phyloP scores from a whole-genome alignment of 495 filamentous ascomycete species.

The Aspergillus diversus region DNA sequence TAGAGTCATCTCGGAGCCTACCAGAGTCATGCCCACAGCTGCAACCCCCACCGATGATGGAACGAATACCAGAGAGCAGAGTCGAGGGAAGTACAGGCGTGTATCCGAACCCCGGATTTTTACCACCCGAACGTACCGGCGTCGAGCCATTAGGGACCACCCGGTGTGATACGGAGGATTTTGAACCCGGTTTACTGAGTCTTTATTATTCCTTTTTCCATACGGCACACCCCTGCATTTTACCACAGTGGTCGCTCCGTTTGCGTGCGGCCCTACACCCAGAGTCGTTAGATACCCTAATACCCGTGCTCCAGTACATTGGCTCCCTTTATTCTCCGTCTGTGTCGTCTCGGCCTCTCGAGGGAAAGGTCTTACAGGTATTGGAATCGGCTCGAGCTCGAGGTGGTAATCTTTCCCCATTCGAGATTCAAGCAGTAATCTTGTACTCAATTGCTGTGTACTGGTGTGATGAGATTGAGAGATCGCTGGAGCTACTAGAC shows the following conservation, averaged over 20 bases:
- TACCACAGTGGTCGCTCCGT: slow-evolving; percentile 28
- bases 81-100: neutral
- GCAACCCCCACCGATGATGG: neutral
- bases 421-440: slow-evolving; percentile 38
- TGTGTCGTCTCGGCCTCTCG: slow-evolving; percentile 52
- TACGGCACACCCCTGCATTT: slow-evolving; percentile 47
- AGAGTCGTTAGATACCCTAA: neutral
- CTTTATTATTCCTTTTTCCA: slow-evolving; percentile 38
- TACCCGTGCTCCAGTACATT: slow-evolving; percentile 3
- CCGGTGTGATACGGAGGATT: slow-evolving; percentile 42
- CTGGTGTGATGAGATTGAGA: slow-evolving; percentile 34
- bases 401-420: slow-evolving; percentile 62
- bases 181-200: slow-evolving; percentile 29
- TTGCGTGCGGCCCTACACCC: slow-evolving; percentile 21
- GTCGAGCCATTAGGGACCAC: neutral
- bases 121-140: neutral
- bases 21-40: neutral
- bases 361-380: slow-evolving; percentile 63
- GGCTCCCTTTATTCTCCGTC: slow-evolving; percentile 5
- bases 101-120: neutral
- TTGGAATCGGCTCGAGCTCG: slow-evolving; percentile 61
- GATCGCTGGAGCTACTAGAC: slow-evolving; percentile 30
- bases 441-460: slow-evolving; percentile 38
- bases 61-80: neutral
- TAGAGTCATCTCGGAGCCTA: neutral